Evolutionary conservation across 768 basidiomycete genomes (phyloP).

Genomic region (Tulasnella sp.): DNA sequence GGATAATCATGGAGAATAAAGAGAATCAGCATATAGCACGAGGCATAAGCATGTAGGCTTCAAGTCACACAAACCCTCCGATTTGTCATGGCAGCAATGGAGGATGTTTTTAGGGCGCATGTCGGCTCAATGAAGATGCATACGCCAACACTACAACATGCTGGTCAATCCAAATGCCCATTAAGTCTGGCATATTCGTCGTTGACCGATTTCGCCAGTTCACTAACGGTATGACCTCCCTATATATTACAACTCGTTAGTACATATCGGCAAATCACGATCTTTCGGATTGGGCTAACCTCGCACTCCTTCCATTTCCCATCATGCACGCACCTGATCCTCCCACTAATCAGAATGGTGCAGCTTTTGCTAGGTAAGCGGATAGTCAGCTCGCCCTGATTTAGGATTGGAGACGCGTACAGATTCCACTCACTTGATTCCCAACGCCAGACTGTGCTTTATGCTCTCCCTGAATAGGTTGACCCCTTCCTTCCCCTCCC

Average conservation of each 20-base stretch:
- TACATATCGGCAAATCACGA: neutral
- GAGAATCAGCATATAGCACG: too few species aligned
- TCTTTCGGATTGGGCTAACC: slow-evolving; percentile 33
- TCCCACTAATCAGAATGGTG: slow-evolving; percentile 66
- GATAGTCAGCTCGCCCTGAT: neutral
- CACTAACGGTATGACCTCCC: slow-evolving; percentile 61
- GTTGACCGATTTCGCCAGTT: slow-evolving; percentile 72
- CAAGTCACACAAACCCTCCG: too few species aligned
- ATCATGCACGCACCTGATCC: slow-evolving; percentile 59
- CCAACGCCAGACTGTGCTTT: slow-evolving; percentile 33
- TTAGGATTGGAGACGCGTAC: neutral
- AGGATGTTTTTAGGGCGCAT: too few species aligned
- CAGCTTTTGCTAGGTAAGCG: slow-evolving; percentile 58
- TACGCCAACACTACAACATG: too few species aligned
- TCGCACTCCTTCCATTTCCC: slow-evolving; percentile 68
- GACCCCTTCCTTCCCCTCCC: slow-evolving; percentile 51
- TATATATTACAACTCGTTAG: slow-evolving; percentile 25
- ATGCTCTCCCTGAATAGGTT: slow-evolving; percentile 55
- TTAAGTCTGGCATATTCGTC: slow-evolving; percentile 62
- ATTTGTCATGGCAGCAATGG: too few species aligned
- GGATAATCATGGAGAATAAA: too few species aligned
- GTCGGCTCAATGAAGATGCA: too few species aligned
- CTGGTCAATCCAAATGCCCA: slow-evolving; percentile 12
- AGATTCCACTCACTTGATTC: slow-evolving; percentile 42
- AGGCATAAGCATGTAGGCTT: too few species aligned